These are phyloP conservation scores for Trichocomaceae sp. DNA, from an alignment of 2,329 filamentous ascomycete species.

Conservation along the genomic window DNA sequence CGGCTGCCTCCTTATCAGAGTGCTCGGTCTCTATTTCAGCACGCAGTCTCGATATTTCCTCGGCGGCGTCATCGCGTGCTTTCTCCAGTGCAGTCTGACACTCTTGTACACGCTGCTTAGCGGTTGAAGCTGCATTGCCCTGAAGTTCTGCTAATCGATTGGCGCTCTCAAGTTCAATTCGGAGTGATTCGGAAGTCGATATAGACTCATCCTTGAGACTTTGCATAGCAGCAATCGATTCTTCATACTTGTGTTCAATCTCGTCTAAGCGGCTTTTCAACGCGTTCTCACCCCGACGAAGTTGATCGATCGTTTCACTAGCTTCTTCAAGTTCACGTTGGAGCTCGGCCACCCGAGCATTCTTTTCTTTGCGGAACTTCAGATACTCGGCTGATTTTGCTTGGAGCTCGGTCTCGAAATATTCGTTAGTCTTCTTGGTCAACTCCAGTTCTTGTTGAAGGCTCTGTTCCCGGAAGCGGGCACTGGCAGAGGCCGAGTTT, in stretches of 20 bases:
- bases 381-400: conserved; percentile 80
- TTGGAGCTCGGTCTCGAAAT: conserved; percentile 86
- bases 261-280: conserved; percentile 77
- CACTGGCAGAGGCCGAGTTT: conserved; percentile 69
- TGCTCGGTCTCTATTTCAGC: conserved; percentile 53
- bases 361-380: conserved; percentile 92
- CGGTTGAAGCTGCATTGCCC: conserved; percentile 52
- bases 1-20: conserved; percentile 55
- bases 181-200: conserved; percentile 76
- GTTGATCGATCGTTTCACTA: conserved; percentile 65
- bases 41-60: conserved; percentile 48
- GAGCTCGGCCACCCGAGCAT: conserved; percentile 77
- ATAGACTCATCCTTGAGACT: conserved; percentile 77
- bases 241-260: conserved; percentile 78
- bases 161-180: conserved; percentile 75
- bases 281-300: conserved; percentile 72
- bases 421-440: conserved; percentile 83
- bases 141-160: conserved; percentile 71
- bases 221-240: conserved; percentile 73
- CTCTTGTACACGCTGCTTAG: conserved; percentile 54
- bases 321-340: conserved; percentile 85
- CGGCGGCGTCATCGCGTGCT: conserved; percentile 56
- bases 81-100: conserved; percentile 52
- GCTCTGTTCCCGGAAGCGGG: conserved; percentile 85
- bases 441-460: conserved; percentile 86